Conservation (phyloP, 2,329 filamentous ascomycete species). For the Phaeosphaeria sp. region DNA sequence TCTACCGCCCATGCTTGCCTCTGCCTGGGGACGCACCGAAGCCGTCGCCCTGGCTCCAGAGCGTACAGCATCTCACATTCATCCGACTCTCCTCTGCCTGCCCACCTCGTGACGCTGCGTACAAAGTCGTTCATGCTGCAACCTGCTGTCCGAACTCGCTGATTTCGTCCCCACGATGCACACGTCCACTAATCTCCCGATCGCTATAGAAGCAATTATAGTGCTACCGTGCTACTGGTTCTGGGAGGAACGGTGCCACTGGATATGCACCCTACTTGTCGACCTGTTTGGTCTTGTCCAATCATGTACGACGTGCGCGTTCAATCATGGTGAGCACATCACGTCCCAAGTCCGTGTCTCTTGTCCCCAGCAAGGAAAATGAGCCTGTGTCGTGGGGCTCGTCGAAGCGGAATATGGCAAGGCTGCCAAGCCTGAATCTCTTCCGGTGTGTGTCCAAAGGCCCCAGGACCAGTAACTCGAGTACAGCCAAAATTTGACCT, state of each 20-base stretch:
- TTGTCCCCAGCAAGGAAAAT: constrained; percentile 8
- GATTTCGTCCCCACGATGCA: constrained; percentile 6
- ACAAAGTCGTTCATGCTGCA: constrained; percentile 23
- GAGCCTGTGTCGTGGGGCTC: constrained; percentile 7
- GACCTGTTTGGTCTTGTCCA: background rate
- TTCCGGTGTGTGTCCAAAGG: background rate
- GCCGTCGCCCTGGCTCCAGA: constrained; percentile 36
- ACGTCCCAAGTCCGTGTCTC: constrained; percentile 12
- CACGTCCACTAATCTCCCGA: constrained; percentile 24
- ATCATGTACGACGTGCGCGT: background rate
- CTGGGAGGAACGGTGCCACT: constrained; percentile 26
- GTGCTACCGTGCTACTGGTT: constrained; percentile 39
- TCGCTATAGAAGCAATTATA: constrained; percentile 28
- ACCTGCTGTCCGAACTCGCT: constrained; percentile 28
- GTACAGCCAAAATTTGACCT: constrained; percentile 24
- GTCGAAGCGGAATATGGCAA: constrained; percentile 14
- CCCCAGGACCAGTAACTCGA: constrained; percentile 23
- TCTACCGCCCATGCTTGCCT: constrained; percentile 36
- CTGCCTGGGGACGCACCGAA: constrained; percentile 27
- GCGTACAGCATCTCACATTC: constrained; percentile 31
- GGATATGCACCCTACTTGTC: background rate
- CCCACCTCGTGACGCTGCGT: constrained; percentile 9
- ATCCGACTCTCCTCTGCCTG: constrained; percentile 34
- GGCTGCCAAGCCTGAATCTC: constrained; percentile 15
- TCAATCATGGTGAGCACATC: constrained; percentile 11